Conservation (phyloP, 116 monocot genomes). For the Iris pallida region DNA sequence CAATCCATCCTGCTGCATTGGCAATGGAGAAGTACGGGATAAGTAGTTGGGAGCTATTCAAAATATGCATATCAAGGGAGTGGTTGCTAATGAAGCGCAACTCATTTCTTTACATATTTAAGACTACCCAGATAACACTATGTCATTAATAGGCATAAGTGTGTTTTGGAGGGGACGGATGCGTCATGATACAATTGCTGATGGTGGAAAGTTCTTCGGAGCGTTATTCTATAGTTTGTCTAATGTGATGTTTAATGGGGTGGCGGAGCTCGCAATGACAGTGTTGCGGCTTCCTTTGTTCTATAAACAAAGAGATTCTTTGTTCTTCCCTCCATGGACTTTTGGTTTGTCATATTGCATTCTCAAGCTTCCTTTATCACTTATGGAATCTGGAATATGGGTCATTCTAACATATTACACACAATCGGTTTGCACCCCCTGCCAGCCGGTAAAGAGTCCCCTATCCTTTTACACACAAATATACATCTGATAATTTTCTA, state of each 20-base stretch:
- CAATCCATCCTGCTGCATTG: slow-evolving; percentile 52
- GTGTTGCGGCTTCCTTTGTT: slow-evolving; percentile 64
- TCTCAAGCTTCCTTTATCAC: slow-evolving; percentile 59
- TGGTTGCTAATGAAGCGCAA: slow-evolving; percentile 79
- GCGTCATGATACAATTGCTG: slow-evolving; percentile 44
- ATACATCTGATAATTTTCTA: no score
- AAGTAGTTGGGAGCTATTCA: slow-evolving; percentile 59
- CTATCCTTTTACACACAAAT: background rate
- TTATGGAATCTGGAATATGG: slow-evolving; percentile 71
- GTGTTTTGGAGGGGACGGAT: slow-evolving; percentile 64
- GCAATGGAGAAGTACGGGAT: slow-evolving; percentile 52
- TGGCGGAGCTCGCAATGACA: slow-evolving; percentile 59
- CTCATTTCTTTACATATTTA: slow-evolving; percentile 71
- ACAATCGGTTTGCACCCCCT: slow-evolving; percentile 69
- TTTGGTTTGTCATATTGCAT: slow-evolving; percentile 60
- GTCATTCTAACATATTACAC: slow-evolving; percentile 56
- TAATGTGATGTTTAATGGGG: slow-evolving; percentile 72
- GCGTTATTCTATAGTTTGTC: slow-evolving; percentile 52
- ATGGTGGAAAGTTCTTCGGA: slow-evolving; percentile 53
- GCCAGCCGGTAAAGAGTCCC: slow-evolving; percentile 36
- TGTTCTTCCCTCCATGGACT: slow-evolving; percentile 85
- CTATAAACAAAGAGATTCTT: slow-evolving; percentile 81
- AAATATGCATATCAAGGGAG: slow-evolving; percentile 56
- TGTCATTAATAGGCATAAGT: slow-evolving; percentile 45
- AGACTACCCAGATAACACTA: slow-evolving; percentile 54